Conservation (phyloP, 2,329 filamentous ascomycete genomes). For the Pestalotiopsis sp. region DNA sequence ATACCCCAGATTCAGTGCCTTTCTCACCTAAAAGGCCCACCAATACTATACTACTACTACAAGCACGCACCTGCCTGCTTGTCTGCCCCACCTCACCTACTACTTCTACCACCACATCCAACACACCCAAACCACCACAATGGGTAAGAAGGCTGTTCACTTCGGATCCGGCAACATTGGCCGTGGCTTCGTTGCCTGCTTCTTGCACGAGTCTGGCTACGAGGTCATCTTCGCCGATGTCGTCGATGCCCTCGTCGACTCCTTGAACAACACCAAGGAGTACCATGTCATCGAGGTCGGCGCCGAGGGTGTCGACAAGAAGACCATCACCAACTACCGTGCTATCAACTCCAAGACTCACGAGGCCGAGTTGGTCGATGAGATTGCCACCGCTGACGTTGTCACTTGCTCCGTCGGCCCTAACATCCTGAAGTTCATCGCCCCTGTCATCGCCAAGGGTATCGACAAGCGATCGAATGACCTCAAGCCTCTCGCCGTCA, state of each 20-base stretch:
- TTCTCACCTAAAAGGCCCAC: not conserved
- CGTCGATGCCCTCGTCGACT: constrained; percentile 78
- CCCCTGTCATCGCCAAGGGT: constrained; percentile 92
- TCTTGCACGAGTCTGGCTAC: constrained; percentile 92
- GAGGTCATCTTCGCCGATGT: constrained; percentile 98
- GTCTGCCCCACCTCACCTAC: not conserved
- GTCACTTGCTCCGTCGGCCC: constrained; percentile 98
- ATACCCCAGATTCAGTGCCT: not conserved
- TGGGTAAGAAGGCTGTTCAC: constrained; percentile 75
- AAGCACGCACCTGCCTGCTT: not conserved
- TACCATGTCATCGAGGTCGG: constrained; percentile 96
- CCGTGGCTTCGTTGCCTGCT: constrained; percentile 85
- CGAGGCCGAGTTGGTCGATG: constrained; percentile 78
- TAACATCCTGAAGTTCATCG: constrained; percentile 95
- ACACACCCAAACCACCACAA: constrained; percentile 31
- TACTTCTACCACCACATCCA: not conserved
- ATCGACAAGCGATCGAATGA: constrained; percentile 74
- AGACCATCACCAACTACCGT: constrained; percentile 91
- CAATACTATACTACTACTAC: not conserved
- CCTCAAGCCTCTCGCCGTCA: constrained; percentile 77
- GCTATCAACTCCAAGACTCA: constrained; percentile 94
- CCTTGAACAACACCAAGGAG: constrained; percentile 72
- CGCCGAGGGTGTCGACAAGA: constrained; percentile 76
- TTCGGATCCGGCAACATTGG: constrained; percentile 87
- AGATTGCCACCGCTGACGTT: constrained; percentile 85